These are phyloP conservation scores for Trypanosoma platydactyli DNA, from an alignment of 208 protist genomes.

Conservation along the genomic window DNA sequence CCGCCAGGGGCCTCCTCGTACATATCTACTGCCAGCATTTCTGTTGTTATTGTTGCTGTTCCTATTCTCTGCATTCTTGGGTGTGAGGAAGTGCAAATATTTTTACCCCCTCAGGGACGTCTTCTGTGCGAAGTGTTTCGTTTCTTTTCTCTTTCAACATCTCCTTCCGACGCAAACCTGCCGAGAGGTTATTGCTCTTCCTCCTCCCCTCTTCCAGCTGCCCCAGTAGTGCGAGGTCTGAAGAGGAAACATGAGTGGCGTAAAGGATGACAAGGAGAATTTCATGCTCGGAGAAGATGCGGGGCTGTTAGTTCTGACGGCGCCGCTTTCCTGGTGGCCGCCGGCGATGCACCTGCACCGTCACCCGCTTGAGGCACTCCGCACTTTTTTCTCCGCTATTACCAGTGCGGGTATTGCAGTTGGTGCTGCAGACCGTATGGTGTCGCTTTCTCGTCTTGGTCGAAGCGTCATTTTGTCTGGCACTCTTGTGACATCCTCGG, in stretches of 20 bases:
- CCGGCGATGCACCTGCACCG: slow-evolving; percentile 33
- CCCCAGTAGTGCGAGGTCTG: too few relatives aligned
- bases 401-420: slow-evolving; percentile 30
- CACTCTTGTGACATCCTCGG: not conserved
- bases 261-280: too few relatives aligned
- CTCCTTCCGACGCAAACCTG: too few relatives aligned
- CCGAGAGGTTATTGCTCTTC: too few relatives aligned
- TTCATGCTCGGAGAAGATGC: slow-evolving; percentile 26
- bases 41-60: not conserved
- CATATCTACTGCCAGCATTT: not conserved
- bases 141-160: too few relatives aligned
- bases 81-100: too few relatives aligned
- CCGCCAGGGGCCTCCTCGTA: too few relatives aligned
- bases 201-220: too few relatives aligned
- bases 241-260: too few relatives aligned
- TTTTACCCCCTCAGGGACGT: not conserved
- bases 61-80: not conserved
- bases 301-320: slow-evolving; percentile 52
- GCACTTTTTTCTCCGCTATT: slow-evolving; percentile 51
- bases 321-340: slow-evolving; percentile 72
- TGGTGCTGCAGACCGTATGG: slow-evolving; percentile 9
- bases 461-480: slow-evolving; percentile 50
- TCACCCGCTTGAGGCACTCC: slow-evolving; percentile 42
- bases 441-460: slow-evolving; percentile 61
- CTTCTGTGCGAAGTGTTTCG: not conserved